Conservation (phyloP, 1,139 yeast species). For the Yamadazyma dendronema region DNA sequence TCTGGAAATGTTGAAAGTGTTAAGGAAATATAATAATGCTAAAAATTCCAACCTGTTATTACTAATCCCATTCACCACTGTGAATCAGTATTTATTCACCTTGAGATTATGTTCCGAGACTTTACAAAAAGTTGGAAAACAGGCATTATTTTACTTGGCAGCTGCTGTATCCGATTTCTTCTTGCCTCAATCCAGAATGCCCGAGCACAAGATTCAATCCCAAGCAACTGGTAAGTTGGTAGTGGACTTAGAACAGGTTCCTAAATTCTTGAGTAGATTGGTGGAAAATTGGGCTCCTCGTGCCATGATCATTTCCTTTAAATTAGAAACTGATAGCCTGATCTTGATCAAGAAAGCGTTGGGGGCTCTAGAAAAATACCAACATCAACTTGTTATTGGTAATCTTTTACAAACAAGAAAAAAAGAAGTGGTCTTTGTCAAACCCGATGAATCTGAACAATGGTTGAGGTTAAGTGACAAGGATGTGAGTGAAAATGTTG, state of each 20-base stretch:
- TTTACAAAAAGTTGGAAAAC: slow-evolving; percentile 50
- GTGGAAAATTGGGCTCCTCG: slow-evolving; percentile 95
- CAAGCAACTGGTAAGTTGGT: slow-evolving; percentile 67
- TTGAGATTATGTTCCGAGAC: slow-evolving; percentile 64
- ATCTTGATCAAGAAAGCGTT: slow-evolving; percentile 74
- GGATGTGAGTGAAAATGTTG: slow-evolving; percentile 40
- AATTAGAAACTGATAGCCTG: slow-evolving; percentile 80
- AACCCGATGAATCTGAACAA: slow-evolving; percentile 37
- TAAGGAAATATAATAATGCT: slow-evolving; percentile 63
- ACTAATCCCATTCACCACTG: slow-evolving; percentile 87
- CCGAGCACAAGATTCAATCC: slow-evolving; percentile 93
- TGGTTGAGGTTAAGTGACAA: slow-evolving; percentile 55
- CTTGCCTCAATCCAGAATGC: slow-evolving; percentile 78
- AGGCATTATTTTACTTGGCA: slow-evolving; percentile 80
- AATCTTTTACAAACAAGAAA: slow-evolving; percentile 88
- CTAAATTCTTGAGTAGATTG: slow-evolving; percentile 82
- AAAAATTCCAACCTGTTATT: slow-evolving; percentile 59
- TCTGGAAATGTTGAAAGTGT: slow-evolving; percentile 60
- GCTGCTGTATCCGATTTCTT: slow-evolving; percentile 98
- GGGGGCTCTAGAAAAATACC: slow-evolving; percentile 77
- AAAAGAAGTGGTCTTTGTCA: slow-evolving; percentile 83
- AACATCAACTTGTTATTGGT: slow-evolving; percentile 93
- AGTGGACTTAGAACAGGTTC: slow-evolving; percentile 91
- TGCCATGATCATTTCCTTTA: slow-evolving; percentile 93
- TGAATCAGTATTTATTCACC: slow-evolving; percentile 88